Evolutionary conservation across 768 basidiomycete genomes (phyloP).

Genomic region (Chalciporus pseudorubinellus): DNA sequence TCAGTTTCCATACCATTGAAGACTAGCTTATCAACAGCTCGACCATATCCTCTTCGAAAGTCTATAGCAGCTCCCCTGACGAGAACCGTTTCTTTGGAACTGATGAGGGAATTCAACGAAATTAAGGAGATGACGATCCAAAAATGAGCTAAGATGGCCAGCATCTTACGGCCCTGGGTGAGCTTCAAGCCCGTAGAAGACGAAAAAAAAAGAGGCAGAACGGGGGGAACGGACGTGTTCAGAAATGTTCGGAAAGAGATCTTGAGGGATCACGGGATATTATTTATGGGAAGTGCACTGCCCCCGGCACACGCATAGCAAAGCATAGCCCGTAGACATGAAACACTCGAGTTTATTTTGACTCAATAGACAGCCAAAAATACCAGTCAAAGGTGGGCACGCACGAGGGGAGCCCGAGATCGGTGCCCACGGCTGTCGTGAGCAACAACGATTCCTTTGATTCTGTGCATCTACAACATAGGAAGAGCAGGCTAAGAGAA

Average conservation of each 20-base stretch:
- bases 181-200: slow-evolving; percentile 12
- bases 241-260: background rate
- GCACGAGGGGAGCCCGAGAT: too few relatives aligned
- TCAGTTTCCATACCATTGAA: background rate
- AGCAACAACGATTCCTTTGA: background rate
- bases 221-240: background rate
- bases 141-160: slow-evolving; percentile 7
- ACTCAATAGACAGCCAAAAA: slow-evolving; percentile 5
- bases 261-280: background rate
- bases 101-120: background rate
- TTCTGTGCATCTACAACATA: background rate
- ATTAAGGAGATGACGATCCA: background rate
- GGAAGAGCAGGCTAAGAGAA: background rate
- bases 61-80: background rate
- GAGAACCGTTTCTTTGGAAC: background rate
- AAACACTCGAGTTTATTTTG: too few relatives aligned
- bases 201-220: background rate
- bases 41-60: background rate
- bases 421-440: background rate
- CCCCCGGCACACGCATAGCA: too few relatives aligned
- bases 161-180: slow-evolving; percentile 13
- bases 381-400: background rate
- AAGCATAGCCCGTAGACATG: too few relatives aligned
- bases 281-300: background rate
- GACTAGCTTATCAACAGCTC: too few relatives aligned